Conservation (phyloP, 192 early-diverging fungal genomes). For the Pilobolus umbonatus region DNA sequence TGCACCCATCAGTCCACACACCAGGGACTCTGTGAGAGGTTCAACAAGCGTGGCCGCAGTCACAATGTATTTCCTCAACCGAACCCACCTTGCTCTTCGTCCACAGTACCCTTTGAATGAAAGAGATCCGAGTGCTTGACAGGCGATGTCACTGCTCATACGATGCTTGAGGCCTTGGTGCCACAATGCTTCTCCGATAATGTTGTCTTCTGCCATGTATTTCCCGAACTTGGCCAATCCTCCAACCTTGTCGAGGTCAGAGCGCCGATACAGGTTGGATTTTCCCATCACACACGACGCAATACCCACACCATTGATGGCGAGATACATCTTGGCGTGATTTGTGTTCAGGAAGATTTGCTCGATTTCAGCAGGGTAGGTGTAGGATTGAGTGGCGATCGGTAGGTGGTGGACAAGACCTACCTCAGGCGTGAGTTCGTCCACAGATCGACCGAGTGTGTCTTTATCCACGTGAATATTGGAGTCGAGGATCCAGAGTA, state of each 20-base stretch:
- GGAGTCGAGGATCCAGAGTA: conserved; percentile 94
- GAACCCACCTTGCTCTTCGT: conserved; percentile 87
- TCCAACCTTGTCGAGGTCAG: conserved; percentile 71
- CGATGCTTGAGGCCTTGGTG: conserved; percentile 69
- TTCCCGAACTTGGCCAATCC: conserved; percentile 83
- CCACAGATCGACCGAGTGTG: conserved; percentile 77
- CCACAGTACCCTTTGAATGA: conserved; percentile 75
- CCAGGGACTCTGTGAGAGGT: conserved; percentile 87
- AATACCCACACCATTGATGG: conserved; percentile 82
- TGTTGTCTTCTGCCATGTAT: conserved; percentile 95
- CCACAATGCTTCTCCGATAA: conserved; percentile 85
- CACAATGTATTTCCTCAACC: conserved; percentile 91
- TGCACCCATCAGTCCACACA: conserved; percentile 68
- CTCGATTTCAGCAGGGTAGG: conserved; percentile 81
- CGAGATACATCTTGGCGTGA: conserved; percentile 94
- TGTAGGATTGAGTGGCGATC: conserved; percentile 64
- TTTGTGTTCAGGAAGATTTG: conserved; percentile 81
- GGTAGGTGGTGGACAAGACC: conserved; percentile 97
- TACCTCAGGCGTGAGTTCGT: conserved; percentile 65
- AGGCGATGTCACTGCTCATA: conserved; percentile 84
- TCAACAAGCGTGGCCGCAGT: conserved; percentile 84
- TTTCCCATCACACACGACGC: conserved; percentile 94
- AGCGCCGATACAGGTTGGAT: conserved; percentile 86
- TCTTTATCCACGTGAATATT: conserved; percentile 81
- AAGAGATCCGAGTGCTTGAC: conserved; percentile 76